Evolutionary conservation across 75 land plant species (phyloP), one percentile per base, ranked within the genome.

Genomic region (Pinus tabuliformis): DNA sequence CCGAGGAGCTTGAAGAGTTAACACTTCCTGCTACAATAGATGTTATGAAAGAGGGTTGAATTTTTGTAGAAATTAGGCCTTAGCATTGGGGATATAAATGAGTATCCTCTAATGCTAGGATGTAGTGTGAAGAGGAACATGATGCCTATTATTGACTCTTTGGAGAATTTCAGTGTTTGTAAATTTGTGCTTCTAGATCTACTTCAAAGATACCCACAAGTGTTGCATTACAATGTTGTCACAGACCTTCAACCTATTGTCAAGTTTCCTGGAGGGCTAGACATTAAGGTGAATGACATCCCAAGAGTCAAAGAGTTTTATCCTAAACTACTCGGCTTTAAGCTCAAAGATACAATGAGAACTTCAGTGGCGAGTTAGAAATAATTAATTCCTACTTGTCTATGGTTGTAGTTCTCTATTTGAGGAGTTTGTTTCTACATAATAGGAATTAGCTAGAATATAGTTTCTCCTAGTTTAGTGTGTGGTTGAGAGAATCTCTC

Each of bases 41-140:
- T 3, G 89, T 94, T 52, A 88, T 90, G 94, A 72, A 61, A 94
- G 62, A 90, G 97, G 15, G 78, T 96, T 6, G 97, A 91, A 33
- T 96, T 96, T 62, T 89, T 96, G 28, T 84, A 85, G 72, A 80
- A 76, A 15, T 61, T 96, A 21, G 99, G 97, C 14, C 88, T 96
- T 17, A 86, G 89, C 26, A 78, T 84, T 17, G 89, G 87, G 42
- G 91, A 88, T 73, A 89, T 93, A 30, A 91, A 93, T 77, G 81
- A 81, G 54, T 93, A 93, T 59, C 94, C 95, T 1, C 89, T 92
- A 56, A 85, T 92, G 21, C 86, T 94, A 54, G 91, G 92, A 14
- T 94, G 97, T 78, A 93, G 97, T 75, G 93, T 92, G 73, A 94
- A 92, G 92, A 94, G 86, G 76, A 94, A 94, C 74, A 87, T 94